Conservation (phyloP, 1,284 basidiomycete species). For the Apiotrichum veenhuisii region DNA sequence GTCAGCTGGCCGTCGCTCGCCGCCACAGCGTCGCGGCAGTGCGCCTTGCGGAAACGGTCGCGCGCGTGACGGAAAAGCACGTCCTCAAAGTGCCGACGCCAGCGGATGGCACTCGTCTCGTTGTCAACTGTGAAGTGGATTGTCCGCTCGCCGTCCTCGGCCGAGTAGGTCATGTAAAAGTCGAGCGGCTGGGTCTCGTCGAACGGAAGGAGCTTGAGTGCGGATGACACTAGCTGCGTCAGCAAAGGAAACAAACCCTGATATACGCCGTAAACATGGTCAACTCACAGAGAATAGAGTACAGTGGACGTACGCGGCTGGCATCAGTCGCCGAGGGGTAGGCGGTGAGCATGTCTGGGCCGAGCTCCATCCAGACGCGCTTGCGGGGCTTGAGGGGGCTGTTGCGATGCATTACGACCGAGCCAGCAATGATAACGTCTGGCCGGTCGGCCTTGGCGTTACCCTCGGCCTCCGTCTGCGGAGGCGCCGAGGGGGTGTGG, state of each 20-base stretch:
- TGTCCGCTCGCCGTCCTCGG: constrained; percentile 33
- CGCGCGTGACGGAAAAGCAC: constrained; percentile 44
- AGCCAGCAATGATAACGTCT: constrained; percentile 55
- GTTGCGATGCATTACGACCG: constrained; percentile 55
- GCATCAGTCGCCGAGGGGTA: constrained; percentile 59
- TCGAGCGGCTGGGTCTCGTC: constrained; percentile 54
- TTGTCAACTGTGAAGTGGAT: constrained; percentile 59
- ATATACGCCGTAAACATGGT: no score
- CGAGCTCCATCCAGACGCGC: constrained; percentile 63
- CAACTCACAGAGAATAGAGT: constrained; percentile 56
- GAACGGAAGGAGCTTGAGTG: constrained; percentile 52
- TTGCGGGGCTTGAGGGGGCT: constrained; percentile 50
- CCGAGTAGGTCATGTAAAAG: constrained; percentile 51
- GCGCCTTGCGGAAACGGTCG: constrained; percentile 19
- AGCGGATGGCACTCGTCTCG: constrained; percentile 56
- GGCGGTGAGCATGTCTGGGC: constrained; percentile 60
- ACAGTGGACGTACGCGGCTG: constrained; percentile 57
- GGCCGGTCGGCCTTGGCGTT: constrained; percentile 12
- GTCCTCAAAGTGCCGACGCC: constrained; percentile 58
- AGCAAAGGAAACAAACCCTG: neutral
- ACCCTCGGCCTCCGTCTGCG: constrained; percentile 12
- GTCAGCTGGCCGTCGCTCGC: neutral
- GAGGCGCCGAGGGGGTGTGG: neutral
- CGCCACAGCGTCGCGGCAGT: constrained; percentile 3
- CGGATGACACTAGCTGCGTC: constrained; percentile 20